Base-by-base conservation (phyloP, 2,329 filamentous ascomycete species). In the Fusarium circinatum region DNA sequence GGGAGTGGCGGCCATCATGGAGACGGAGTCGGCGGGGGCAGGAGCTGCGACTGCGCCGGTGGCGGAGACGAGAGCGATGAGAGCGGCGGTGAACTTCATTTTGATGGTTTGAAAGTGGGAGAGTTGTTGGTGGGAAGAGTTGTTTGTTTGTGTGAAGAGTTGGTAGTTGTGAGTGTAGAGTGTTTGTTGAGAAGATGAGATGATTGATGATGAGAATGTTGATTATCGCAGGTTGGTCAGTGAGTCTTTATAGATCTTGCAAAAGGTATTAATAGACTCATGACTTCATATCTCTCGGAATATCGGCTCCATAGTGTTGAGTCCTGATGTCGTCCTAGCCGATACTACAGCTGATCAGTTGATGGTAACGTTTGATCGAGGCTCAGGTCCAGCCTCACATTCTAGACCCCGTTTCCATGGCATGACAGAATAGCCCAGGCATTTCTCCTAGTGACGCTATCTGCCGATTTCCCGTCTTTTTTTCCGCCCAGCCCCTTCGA, bases 71-170 rank as follows among this genome's bases (percentile, higher is more conserved):
- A 82, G 70, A 75, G 80, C 71, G 62, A 81, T 68, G 66, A 84
- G 55, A 75, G 84, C 75, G 68, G 82, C 78, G 63, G 83, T 80
- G 80, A 86, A 77, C 75, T 85, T 83, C 85, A 86, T 86, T 51
- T 59, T 84, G 74, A 65, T 62, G 68, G 78, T 73, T 73, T 72
- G 15, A 8, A 18, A 24, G 52, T 34, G 44, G n/a, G 45, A 41
- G 9, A 11, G 28, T 30, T 20, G n/a, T 34, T 8, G 1, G 0
- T 24, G 17, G 8, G 47, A 34, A 8, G 4, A 38, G 18, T 47
- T 51, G 36, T 71, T 69, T 30, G 11, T 56, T 26, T 66, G 41
- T 24, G n/a, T 38, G 48, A 45, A 44, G 54, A 69, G 57, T 56
- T 38, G 18, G 28, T 44, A 3, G 11, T 65, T 47, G 49, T 52